These are phyloP conservation scores for Trichoderma koningii DNA, from an alignment of 2,329 filamentous ascomycete species.

Conservation along the genomic window DNA sequence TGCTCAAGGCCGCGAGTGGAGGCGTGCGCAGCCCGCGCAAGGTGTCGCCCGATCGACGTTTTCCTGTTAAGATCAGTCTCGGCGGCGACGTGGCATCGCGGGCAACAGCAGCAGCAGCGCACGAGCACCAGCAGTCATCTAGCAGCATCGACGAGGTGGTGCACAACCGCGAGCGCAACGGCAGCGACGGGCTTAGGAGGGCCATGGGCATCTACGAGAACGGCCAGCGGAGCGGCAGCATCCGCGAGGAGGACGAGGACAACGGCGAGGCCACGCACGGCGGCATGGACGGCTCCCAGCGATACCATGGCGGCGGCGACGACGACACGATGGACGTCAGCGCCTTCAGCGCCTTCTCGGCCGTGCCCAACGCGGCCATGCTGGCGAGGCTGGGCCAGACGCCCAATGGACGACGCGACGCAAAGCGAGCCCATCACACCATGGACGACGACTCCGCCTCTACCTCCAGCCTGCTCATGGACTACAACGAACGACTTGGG, in stretches of 20 bases:
- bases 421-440: slow-evolving; percentile 42
- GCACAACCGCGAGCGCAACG: slow-evolving; percentile 33
- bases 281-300: slow-evolving; percentile 32
- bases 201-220: slow-evolving; percentile 67
- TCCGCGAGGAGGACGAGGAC: slow-evolving; percentile 37
- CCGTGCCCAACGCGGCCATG: slow-evolving; percentile 82
- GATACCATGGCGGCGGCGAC: slow-evolving; percentile 43
- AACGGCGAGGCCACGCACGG: slow-evolving; percentile 31
- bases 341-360: slow-evolving; percentile 86
- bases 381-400: slow-evolving; percentile 74
- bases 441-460: slow-evolving; percentile 49
- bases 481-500: slow-evolving; percentile 78
- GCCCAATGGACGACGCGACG: slow-evolving; percentile 45
- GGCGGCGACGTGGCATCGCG: slow-evolving; percentile 32
- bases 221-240: slow-evolving; percentile 37
- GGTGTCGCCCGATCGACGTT: slow-evolving; percentile 57
- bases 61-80: slow-evolving; percentile 60
- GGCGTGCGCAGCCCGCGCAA: slow-evolving; percentile 50
- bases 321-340: slow-evolving; percentile 73
- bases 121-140: slow-evolving; percentile 44
- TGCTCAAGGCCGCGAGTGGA: slow-evolving; percentile 35
- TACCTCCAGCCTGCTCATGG: slow-evolving; percentile 77
- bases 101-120: slow-evolving; percentile 10
- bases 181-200: slow-evolving; percentile 58
- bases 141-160: slow-evolving; percentile 55